phyloP scores from a whole-genome alignment of 2,329 filamentous ascomycete species.

The Fusarium dlaminii region DNA sequence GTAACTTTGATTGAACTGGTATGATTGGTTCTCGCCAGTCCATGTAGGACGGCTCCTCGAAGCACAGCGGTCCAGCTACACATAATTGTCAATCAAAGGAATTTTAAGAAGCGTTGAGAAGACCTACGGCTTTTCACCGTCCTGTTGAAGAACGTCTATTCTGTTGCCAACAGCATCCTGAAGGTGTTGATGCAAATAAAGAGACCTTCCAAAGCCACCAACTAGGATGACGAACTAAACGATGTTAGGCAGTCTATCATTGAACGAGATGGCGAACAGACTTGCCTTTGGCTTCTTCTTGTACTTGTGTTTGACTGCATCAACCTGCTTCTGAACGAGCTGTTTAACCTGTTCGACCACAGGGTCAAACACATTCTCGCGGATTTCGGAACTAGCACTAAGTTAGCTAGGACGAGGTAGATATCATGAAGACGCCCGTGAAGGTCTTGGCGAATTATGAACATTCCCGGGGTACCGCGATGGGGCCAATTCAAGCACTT shows the following conservation, averaged over 20 bases:
- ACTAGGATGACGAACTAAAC: constrained; percentile 52
- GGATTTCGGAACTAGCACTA: neutral
- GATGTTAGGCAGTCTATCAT: neutral
- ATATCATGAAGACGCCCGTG: too few species aligned
- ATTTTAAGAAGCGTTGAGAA: fast-evolving
- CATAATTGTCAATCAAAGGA: neutral
- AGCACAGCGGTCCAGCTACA: constrained; percentile 50
- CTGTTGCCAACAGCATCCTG: neutral
- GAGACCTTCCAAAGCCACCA: constrained; percentile 52
- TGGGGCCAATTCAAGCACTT: neutral
- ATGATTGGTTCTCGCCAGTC: constrained; percentile 19
- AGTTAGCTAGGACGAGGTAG: neutral
- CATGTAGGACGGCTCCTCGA: constrained; percentile 47
- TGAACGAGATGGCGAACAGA: neutral
- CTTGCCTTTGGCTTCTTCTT: constrained; percentile 43
- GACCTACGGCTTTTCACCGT: constrained; percentile 48
- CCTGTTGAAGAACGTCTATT: constrained; percentile 46
- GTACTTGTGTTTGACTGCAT: constrained; percentile 31
- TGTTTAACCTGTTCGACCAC: constrained; percentile 31
- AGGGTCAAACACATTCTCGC: constrained; percentile 38
- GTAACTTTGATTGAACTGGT: constrained; percentile 12
- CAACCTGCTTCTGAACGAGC: constrained; percentile 45
- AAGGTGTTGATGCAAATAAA: constrained; percentile 44
- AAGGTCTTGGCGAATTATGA: too few species aligned
- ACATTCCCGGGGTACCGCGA: neutral